Evolutionary conservation across 140 eudicot genomes (phyloP).

Genomic region (Senecio squalidus): DNA sequence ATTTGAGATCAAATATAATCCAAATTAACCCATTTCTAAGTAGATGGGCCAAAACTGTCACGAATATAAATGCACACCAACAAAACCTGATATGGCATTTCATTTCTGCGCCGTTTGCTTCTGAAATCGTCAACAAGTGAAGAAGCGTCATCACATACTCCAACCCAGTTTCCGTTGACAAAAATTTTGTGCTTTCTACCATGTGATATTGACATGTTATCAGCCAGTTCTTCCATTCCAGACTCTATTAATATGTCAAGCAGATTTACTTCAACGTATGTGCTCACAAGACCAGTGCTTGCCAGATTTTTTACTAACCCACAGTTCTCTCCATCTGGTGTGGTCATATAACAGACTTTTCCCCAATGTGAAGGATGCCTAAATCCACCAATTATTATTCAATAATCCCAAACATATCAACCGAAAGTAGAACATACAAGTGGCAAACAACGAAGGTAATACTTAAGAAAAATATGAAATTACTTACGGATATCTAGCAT

Average conservation of each 20-base stretch:
- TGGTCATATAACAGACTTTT: conserved; percentile 72
- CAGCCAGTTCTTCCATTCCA: conserved; percentile 66
- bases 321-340: conserved; percentile 96
- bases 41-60: too few species aligned
- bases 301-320: conserved; percentile 87
- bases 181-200: conserved; percentile 56
- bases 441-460: not conserved
- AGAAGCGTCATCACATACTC: conserved; percentile 56
- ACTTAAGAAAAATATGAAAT: not conserved
- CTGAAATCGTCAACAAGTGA: conserved; percentile 64
- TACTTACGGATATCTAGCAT: conserved; percentile 97
- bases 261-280: conserved; percentile 39
- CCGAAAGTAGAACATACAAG: too few species aligned
- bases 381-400: conserved; percentile 43
- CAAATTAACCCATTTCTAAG: too few species aligned
- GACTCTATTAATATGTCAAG: conserved; percentile 34
- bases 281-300: conserved; percentile 76
- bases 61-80: too few species aligned
- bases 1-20: too few species aligned
- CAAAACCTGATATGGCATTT: conserved; percentile 60
- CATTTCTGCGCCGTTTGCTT: conserved; percentile 51
- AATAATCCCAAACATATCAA: too few species aligned
- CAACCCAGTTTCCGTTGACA: conserved; percentile 87
- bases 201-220: conserved; percentile 39
- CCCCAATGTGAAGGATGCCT: conserved; percentile 99